Conservation (phyloP, 2,329 filamentous ascomycete genomes). For the Fulvia fulva region DNA sequence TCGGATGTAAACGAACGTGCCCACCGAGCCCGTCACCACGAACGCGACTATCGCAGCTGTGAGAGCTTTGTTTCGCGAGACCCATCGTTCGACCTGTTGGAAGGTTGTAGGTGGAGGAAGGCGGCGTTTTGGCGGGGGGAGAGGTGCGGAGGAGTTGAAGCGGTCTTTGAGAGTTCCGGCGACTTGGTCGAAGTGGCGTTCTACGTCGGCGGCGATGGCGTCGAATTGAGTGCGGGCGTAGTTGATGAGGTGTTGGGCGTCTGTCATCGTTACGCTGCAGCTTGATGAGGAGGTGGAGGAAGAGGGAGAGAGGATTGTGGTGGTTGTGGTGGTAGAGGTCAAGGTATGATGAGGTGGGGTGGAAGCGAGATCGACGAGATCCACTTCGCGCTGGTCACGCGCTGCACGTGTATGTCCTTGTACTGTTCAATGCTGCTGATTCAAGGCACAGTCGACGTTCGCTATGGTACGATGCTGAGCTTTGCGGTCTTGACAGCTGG, state of each 20-base stretch:
- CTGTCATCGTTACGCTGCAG: constrained; percentile 29
- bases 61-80: constrained; percentile 66
- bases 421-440: not conserved
- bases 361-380: not conserved
- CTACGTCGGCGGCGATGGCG: constrained; percentile 73
- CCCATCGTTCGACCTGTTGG: constrained; percentile 66
- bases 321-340: not conserved
- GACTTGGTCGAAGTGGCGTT: constrained; percentile 73
- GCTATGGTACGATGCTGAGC: too few species aligned
- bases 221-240: constrained; percentile 34
- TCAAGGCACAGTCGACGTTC: too few species aligned
- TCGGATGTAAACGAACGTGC: constrained; percentile 51
- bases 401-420: not conserved
- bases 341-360: not conserved
- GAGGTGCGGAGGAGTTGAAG: constrained; percentile 65
- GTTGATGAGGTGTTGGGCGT: constrained; percentile 36
- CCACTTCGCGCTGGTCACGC: not conserved
- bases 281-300: not conserved
- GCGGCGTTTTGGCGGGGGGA: constrained; percentile 44
- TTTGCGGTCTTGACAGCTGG: too few species aligned
- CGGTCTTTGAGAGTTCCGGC: constrained; percentile 68
- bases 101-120: constrained; percentile 42
- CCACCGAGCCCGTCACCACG: constrained; percentile 57
- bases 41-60: constrained; percentile 68
- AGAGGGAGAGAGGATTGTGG: not conserved